Evolutionary conservation across 768 basidiomycete species (phyloP).

Genomic region (Coprinopsis cinerea): DNA sequence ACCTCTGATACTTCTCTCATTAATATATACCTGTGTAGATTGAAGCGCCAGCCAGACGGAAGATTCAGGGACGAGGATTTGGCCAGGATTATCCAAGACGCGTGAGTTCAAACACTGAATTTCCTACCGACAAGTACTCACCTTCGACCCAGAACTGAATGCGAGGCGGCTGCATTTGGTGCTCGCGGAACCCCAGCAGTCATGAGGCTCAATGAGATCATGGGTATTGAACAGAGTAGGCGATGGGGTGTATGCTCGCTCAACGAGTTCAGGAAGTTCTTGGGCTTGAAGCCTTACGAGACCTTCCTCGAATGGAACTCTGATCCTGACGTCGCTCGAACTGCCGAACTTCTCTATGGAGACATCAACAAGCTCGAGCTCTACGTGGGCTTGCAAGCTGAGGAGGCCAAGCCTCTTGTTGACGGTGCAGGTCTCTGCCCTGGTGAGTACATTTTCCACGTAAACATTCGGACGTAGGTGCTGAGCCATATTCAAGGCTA

Average conservation of each 20-base stretch:
- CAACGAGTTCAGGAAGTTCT: slow-evolving; percentile 80
- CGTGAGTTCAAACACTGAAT: too few relatives aligned
- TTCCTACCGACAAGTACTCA: too few relatives aligned
- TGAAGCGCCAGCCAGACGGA: slow-evolving; percentile 55
- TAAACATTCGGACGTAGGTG: background rate
- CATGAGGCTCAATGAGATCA: slow-evolving; percentile 75
- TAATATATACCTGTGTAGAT: too few relatives aligned
- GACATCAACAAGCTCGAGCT: slow-evolving; percentile 73
- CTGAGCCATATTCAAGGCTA: slow-evolving; percentile 40
- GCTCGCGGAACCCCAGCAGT: slow-evolving; percentile 73
- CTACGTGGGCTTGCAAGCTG: slow-evolving; percentile 77
- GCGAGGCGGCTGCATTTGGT: slow-evolving; percentile 67
- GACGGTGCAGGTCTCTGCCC: slow-evolving; percentile 84
- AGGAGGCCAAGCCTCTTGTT: slow-evolving; percentile 67
- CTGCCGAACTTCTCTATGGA: slow-evolving; percentile 75
- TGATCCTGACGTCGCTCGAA: slow-evolving; percentile 56
- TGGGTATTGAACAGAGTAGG: slow-evolving; percentile 78
- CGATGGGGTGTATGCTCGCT: slow-evolving; percentile 77
- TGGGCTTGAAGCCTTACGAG: slow-evolving; percentile 68
- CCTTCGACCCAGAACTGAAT: slow-evolving; percentile 58
- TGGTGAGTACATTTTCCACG: slow-evolving; percentile 31
- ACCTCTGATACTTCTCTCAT: too few relatives aligned
- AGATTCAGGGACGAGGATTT: slow-evolving; percentile 67
- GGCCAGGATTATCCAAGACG: slow-evolving; percentile 57
- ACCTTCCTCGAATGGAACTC: slow-evolving; percentile 82